Base-by-base conservation (phyloP, 73 alveolate genomes). In the Loxodes magnus region DNA sequence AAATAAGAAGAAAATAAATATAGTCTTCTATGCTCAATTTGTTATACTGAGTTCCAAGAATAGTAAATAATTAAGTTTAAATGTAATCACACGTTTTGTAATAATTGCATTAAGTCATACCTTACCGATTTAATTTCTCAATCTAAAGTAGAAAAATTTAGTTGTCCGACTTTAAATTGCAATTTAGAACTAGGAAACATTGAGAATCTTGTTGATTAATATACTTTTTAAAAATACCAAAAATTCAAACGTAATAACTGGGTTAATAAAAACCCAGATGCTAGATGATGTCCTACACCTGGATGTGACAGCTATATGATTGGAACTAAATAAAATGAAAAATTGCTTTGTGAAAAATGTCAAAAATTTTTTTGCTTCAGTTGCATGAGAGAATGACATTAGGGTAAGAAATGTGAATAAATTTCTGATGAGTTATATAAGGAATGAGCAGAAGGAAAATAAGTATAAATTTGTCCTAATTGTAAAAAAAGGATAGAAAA, bases 391-490 rank as follows among this genome's bases (percentile, higher is more conserved):
- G 52, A 24, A 12, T 73, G 46, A 29, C 92, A 77, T 46, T 36
- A 51, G 17, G 54, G 48, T n/a, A 3, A 28, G 14, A 22, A 61
- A 0, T 77, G 92, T 20, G 60, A 63, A 4, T 19, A 43, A 14
- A 31, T 28, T 9, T 49, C 64, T 3, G 96, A 84, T 35, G 51
- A 67, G 12, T 65, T 56, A 33, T 69, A 61, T 50, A 56, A 59
- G 19, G 21, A 41, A 12, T 60, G 88, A 79, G 79, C 56, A 0
- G 61, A 84, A 34, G 67, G 67, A 3, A 60, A 61, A 30, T 56
- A 56, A 10, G 67, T 84, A 22, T 56, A 85, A 67, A 59, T 59
- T 24, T 88, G 98, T 51, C 92, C 92, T 0, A 70, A 70, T 28
- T 88, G 98, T 39, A 59, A 63, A 50, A 43, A 69, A 14, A 50